Evolutionary conservation across 2,329 filamentous ascomycete genomes (phyloP), one percentile per base, ranked within the genome.

Genomic region (Sclerotiophoma versabilis): DNA sequence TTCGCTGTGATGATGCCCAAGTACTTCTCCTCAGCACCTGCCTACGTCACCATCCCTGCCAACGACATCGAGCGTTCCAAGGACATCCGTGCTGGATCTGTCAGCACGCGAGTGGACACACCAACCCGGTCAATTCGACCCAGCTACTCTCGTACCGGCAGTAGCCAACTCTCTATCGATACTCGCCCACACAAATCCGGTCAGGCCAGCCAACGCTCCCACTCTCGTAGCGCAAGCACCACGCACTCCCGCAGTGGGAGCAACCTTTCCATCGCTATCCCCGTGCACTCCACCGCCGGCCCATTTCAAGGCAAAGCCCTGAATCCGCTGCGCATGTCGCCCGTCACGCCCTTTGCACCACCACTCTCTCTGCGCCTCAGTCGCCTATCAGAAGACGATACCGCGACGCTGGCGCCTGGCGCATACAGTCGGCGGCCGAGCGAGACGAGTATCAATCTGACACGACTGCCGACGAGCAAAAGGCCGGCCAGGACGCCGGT

Each of bases 1-100:
- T 57, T 74, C 5, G 61, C 66, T 5, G 46, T 71, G 0, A 61
- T 79, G 26, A 75, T 80, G 59, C 80, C 79, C 33, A 54, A 63
- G 22, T 69, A 71, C 49, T 74, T 74, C 36, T 64, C 67, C 3
- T 49, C 57, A 1, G 53, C 59, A 27, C 32, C 60, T 3, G 59
- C 54, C 34, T 63, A 59, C 45, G 54, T 54, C 7, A 65, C 56
- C 5, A 32, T 47, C 5, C 59, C 50, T 2, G 39, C 45, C 5
- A 14, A 48, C 22, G 67, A 73, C 38, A 47, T 68, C 38, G 66
- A 72, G 41, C 67, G 54, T 30, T 41, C 54, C 12, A 65, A 64
- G 37, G 54, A 66, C 20, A 17, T 54, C 5, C 47, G 52, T 33
- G 53, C 41, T 11, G 32, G 12, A 11, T 63, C 62, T 3, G 22